Conservation (phyloP, 176 grass and related monocot genomes). For the Puccinellia tenuiflora region DNA sequence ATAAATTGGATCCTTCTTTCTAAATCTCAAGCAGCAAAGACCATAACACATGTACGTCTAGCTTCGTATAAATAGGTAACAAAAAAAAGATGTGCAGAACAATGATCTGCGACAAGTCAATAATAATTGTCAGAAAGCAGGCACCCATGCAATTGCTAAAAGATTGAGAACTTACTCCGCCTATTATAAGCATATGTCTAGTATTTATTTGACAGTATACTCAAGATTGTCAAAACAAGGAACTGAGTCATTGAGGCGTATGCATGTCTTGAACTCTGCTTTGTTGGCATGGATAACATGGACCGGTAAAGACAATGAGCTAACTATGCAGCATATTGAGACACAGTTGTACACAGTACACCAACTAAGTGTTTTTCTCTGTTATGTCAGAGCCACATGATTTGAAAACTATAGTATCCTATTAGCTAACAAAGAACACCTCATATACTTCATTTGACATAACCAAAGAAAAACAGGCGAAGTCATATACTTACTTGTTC, state of each 20-base stretch:
- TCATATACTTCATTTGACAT: background rate
- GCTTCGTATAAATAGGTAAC: background rate
- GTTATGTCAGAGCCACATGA: background rate
- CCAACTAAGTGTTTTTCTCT: background rate
- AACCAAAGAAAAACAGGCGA: conserved; percentile 7
- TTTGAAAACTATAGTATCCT: background rate
- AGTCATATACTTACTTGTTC: conserved; percentile 70
- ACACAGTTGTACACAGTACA: background rate
- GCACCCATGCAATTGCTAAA: background rate
- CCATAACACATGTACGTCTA: background rate
- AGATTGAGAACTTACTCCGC: background rate
- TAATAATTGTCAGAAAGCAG: background rate
- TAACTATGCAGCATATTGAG: background rate
- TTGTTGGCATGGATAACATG: background rate
- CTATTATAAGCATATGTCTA: background rate
- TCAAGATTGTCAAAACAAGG: background rate
- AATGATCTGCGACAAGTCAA: background rate
- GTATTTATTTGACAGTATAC: background rate
- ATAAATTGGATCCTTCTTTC: background rate
- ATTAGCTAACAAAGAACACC: background rate
- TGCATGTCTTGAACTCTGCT: background rate
- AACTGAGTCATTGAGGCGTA: background rate
- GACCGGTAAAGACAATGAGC: background rate
- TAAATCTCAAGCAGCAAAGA: conserved; percentile 6
- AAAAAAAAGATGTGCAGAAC: background rate